Conservation (phyloP, 768 basidiomycete genomes). For the Kwoniella dejecticola region DNA sequence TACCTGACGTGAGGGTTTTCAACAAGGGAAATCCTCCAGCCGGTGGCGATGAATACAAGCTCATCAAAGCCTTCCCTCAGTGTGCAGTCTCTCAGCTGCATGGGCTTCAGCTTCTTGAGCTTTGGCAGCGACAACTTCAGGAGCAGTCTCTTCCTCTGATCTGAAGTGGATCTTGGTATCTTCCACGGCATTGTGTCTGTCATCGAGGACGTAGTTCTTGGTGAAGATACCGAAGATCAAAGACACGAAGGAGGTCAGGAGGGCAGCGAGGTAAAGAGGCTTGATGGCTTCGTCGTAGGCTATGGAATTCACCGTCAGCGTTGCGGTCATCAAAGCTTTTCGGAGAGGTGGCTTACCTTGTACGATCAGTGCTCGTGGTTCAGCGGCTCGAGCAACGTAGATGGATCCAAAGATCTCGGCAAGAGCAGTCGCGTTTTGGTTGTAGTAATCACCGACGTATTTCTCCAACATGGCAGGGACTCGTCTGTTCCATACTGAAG, state of each 20-base stretch:
- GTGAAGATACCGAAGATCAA: conserved; percentile 50
- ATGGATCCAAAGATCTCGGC: conserved; percentile 48
- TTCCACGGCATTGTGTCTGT: conserved; percentile 53
- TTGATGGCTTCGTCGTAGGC: conserved; percentile 42
- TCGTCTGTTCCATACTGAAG: conserved; percentile 46
- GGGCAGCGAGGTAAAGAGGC: conserved; percentile 45
- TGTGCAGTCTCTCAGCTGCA: conserved; percentile 8
- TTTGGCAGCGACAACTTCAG: conserved; percentile 18
- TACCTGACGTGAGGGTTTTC: too few species aligned
- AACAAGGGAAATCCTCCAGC: too few species aligned
- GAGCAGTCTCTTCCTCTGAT: conserved; percentile 34
- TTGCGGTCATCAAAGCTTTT: too few species aligned
- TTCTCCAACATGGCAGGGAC: conserved; percentile 35
- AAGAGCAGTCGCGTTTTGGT: conserved; percentile 41
- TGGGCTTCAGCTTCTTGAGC: conserved; percentile 16
- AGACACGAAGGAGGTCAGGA: conserved; percentile 49
- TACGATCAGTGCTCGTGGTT: conserved; percentile 43
- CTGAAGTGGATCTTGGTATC: conserved; percentile 35
- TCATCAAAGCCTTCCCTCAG: conserved; percentile 3
- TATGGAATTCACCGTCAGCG: too few species aligned
- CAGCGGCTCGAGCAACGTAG: conserved; percentile 38
- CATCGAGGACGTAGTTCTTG: conserved; percentile 53
- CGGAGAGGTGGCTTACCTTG: conserved; percentile 32
- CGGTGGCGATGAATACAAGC: too few species aligned
- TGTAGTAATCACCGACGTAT: conserved; percentile 38